Conservation (phyloP, 2,329 filamentous ascomycete species). For the Monilinia polystroma region DNA sequence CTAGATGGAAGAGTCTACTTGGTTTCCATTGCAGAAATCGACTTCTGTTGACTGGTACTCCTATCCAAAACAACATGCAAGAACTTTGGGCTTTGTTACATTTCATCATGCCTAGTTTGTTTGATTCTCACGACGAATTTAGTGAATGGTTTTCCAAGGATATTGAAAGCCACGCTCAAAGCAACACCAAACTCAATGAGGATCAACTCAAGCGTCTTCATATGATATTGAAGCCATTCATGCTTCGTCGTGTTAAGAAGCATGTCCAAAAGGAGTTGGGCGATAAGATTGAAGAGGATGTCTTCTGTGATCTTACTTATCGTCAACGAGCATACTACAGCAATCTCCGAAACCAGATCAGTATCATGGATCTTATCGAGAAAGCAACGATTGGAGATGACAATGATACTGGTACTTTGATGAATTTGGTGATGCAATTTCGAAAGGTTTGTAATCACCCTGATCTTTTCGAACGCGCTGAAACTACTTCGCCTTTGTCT, state of each 20-base stretch:
- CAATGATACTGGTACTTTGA: slow-evolving; percentile 89
- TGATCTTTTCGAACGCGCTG: slow-evolving; percentile 91
- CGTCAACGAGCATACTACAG: slow-evolving; percentile 91
- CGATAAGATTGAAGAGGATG: slow-evolving; percentile 95
- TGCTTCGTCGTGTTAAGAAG: slow-evolving; percentile 99
- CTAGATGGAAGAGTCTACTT: slow-evolving; percentile 92
- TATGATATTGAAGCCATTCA: slow-evolving; percentile 99
- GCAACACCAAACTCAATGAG: slow-evolving; percentile 99
- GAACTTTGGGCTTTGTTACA: slow-evolving; percentile 96
- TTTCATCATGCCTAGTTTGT: slow-evolving; percentile 99
- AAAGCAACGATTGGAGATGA: slow-evolving; percentile 94
- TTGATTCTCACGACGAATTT: slow-evolving; percentile 90
- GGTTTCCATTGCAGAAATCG: slow-evolving; percentile 95
- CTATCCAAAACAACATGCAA: slow-evolving; percentile 99
- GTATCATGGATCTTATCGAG: slow-evolving; percentile 96
- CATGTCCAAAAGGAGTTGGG: slow-evolving; percentile 98
- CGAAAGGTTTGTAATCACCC: slow-evolving; percentile 99
- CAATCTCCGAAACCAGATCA: slow-evolving; percentile 94
- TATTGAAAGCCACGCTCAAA: slow-evolving; percentile 97
- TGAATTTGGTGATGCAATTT: slow-evolving; percentile 99
- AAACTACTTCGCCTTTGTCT: slow-evolving; percentile 82
- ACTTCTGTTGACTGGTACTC: slow-evolving; percentile 89
- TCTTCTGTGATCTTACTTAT: slow-evolving; percentile 96
- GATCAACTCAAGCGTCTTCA: slow-evolving; percentile 95
- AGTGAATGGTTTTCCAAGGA: slow-evolving; percentile 94